Conservation (phyloP, 2,329 filamentous ascomycete genomes). For the Fusarium sp. region DNA sequence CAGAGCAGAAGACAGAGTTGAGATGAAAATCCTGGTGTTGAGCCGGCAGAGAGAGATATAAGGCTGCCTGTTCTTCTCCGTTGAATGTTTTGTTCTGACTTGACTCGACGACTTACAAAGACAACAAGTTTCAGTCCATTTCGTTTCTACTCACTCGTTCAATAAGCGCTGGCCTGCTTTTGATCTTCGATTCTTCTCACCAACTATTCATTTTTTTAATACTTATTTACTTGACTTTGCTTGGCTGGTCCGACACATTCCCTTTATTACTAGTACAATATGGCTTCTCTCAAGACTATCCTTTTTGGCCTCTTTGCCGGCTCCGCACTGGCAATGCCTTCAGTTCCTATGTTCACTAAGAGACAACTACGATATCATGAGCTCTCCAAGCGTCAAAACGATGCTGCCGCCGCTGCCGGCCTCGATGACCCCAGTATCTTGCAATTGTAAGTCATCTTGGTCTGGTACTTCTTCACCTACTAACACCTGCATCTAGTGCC, state of each 20-base stretch:
- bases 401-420: conserved; percentile 59
- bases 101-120: conserved; percentile 18
- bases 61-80: conserved; percentile 1
- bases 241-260: conserved; percentile 44
- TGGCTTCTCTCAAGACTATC: conserved; percentile 55
- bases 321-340: conserved; percentile 61
- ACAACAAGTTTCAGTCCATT: conserved; percentile 34
- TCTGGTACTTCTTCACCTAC: not conserved
- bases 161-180: conserved; percentile 44
- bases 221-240: conserved; percentile 14
- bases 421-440: conserved; percentile 67
- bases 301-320: conserved; percentile 60
- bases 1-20: not conserved
- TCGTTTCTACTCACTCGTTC: conserved; percentile 32
- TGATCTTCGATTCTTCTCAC: conserved; percentile 23
- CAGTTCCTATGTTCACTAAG: conserved; percentile 57
- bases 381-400: conserved; percentile 63
- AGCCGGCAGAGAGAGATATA: conserved; percentile 15
- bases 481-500: conserved; percentile 55
- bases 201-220: conserved; percentile 21
- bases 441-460: conserved; percentile 63
- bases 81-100: conserved; percentile 17
- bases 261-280: conserved; percentile 42
- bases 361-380: conserved; percentile 61
- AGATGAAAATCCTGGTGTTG: conserved; percentile 16